Percentiles rank a stretch among this genome's conserved stretches.
Conservation (phyloP, 2,329 filamentous ascomycete genomes). For the Alternaria infectoria region DNA sequence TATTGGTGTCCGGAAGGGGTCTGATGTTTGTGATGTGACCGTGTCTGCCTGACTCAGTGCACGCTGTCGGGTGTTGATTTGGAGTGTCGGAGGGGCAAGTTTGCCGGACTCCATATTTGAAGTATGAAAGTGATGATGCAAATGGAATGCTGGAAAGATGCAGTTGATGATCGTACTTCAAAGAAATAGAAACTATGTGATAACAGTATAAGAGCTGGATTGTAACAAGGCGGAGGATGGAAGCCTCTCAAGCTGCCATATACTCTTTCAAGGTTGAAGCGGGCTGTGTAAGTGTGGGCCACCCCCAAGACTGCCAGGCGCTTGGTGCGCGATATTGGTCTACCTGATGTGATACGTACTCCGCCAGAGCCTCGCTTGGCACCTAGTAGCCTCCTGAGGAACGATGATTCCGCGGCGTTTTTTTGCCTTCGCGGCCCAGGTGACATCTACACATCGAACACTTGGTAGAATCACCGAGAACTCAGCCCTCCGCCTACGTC, state of each 20-base stretch:
- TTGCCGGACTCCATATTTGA: constrained; percentile 30
- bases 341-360: constrained; percentile 10
- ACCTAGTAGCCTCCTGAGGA: not conserved
- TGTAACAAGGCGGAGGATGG: constrained; percentile 3
- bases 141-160: not conserved
- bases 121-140: not conserved
- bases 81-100: constrained; percentile 33
- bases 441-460: not conserved
- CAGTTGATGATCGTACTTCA: not conserved
- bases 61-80: constrained; percentile 35
- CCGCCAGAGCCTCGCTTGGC: constrained; percentile 16
- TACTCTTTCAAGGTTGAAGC: constrained; percentile 5
- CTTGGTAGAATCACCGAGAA: constrained; percentile 6
- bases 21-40: constrained; percentile 30
- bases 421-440: constrained; percentile 1
- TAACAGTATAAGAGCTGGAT: not conserved
- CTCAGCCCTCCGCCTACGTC: not conserved
- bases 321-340: constrained; percentile 21
- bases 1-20: constrained; percentile 32
- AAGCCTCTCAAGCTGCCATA: constrained; percentile 13
- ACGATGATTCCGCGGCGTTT: not conserved
- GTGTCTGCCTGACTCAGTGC: constrained; percentile 34
- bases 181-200: not conserved
- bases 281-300: constrained; percentile 24
- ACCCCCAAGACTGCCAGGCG: constrained; percentile 11